These are phyloP conservation scores for Chaetomium sp. DNA, from an alignment of 2,329 filamentous ascomycete species.

Conservation along the genomic window DNA sequence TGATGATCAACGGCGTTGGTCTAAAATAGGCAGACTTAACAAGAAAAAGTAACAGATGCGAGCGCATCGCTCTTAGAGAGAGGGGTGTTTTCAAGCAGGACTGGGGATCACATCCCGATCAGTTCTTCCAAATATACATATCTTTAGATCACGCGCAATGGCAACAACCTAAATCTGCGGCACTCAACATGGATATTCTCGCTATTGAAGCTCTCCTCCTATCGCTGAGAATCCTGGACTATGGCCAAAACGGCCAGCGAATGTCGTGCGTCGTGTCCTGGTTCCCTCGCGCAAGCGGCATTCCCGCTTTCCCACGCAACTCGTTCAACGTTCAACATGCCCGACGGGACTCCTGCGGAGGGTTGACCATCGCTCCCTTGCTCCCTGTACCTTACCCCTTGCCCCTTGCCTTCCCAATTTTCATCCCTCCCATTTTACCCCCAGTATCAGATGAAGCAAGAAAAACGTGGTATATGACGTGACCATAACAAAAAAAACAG, in stretches of 20 bases:
- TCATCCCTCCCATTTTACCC: neutral
- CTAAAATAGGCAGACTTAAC: neutral
- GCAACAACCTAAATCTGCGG: neutral
- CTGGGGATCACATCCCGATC: no score
- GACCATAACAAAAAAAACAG: neutral
- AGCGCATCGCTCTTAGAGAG: neutral
- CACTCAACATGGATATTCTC: neutral
- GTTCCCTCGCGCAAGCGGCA: neutral
- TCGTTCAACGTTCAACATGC: neutral
- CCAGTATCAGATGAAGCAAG: neutral
- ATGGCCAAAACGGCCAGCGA: neutral
- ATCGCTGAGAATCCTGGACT: neutral
- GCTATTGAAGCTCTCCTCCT: neutral
- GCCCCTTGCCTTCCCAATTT: neutral
- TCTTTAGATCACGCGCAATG: neutral
- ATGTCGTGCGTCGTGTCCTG: neutral
- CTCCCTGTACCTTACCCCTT: neutral
- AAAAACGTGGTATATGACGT: conserved; percentile 27
- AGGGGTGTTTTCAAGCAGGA: neutral
- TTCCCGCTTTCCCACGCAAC: neutral
- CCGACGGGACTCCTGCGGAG: neutral
- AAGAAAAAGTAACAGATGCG: neutral
- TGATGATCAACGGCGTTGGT: neutral
- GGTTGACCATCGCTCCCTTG: neutral
- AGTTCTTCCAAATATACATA: no score